phyloP scores from a whole-genome alignment of 768 basidiomycete species.

The Krasilnikovozyma curviuscula region DNA sequence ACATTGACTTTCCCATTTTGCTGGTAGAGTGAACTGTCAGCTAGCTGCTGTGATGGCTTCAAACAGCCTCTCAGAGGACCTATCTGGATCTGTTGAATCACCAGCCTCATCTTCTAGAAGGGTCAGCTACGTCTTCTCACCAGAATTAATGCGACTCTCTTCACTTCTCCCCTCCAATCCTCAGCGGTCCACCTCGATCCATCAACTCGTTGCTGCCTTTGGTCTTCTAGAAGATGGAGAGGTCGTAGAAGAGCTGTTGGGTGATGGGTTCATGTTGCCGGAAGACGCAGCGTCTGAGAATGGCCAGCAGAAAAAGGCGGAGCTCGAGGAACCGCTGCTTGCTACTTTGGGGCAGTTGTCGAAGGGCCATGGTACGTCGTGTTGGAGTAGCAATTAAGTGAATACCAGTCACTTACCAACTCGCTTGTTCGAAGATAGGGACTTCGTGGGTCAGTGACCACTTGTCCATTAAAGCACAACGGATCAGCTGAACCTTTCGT shows the following conservation, averaged over 20 bases:
- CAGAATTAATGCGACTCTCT: slow-evolving; percentile 25
- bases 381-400: slow-evolving; percentile 23
- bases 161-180: slow-evolving; percentile 33
- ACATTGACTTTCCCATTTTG: too few relatives aligned
- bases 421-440: too few relatives aligned
- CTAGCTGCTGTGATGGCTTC: too few relatives aligned
- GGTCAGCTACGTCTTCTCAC: slow-evolving; percentile 5
- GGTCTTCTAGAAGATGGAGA: slow-evolving; percentile 13
- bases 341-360: too few relatives aligned
- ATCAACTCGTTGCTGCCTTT: slow-evolving; percentile 12
- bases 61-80: too few relatives aligned
- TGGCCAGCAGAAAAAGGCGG: not conserved
- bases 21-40: too few relatives aligned
- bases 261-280: not conserved
- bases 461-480: not conserved
- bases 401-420: slow-evolving; percentile 15
- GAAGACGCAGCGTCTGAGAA: not conserved
- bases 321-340: not conserved
- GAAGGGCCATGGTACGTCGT: not conserved
- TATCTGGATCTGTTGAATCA: too few relatives aligned
- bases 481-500: not conserved
- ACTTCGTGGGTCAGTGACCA: too few relatives aligned
- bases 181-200: slow-evolving; percentile 16
- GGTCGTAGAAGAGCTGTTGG: not conserved
- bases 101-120: too few relatives aligned